Evolutionary conservation across 1,284 basidiomycete genomes (phyloP).

Genomic region (Lignosus rhinocerotis): DNA sequence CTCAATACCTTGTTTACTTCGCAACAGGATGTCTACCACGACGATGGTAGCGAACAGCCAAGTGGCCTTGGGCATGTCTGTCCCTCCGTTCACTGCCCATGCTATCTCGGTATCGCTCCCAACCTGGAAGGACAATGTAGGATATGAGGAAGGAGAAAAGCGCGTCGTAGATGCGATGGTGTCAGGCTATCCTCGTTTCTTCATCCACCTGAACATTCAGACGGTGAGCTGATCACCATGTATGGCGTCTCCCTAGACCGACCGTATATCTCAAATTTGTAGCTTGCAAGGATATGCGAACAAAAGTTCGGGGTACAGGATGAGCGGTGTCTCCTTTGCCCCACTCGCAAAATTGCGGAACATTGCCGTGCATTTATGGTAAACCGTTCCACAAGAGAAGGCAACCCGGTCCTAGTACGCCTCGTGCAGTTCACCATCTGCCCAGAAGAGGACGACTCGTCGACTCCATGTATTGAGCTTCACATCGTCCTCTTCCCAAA

Average conservation of each 20-base stretch:
- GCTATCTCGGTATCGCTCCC: constrained; percentile 98
- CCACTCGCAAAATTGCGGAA: constrained; percentile 72
- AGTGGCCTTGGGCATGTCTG: constrained; percentile 49
- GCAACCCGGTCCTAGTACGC: constrained; percentile 52
- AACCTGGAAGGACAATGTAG: constrained; percentile 91
- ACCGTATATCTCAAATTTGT: neutral
- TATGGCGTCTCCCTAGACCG: neutral
- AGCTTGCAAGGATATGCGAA: constrained; percentile 80
- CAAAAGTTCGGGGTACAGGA: constrained; percentile 72
- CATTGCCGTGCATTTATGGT: constrained; percentile 79
- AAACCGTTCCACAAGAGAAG: constrained; percentile 44
- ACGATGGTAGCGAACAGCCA: constrained; percentile 11
- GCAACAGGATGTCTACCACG: constrained; percentile 23
- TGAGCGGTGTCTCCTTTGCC: constrained; percentile 80
- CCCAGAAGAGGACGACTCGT: constrained; percentile 47
- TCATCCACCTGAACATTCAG: constrained; percentile 87
- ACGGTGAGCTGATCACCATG: constrained; percentile 55
- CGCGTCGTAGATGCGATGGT: constrained; percentile 84
- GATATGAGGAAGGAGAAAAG: constrained; percentile 91
- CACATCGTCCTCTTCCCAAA: constrained; percentile 83
- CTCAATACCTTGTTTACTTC: neutral
- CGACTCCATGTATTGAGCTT: constrained; percentile 50
- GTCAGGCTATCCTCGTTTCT: constrained; percentile 97
- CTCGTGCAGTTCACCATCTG: constrained; percentile 77
- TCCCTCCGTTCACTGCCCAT: constrained; percentile 76